Conservation (phyloP, 257 asterid species). For the Echites panduratus region DNA sequence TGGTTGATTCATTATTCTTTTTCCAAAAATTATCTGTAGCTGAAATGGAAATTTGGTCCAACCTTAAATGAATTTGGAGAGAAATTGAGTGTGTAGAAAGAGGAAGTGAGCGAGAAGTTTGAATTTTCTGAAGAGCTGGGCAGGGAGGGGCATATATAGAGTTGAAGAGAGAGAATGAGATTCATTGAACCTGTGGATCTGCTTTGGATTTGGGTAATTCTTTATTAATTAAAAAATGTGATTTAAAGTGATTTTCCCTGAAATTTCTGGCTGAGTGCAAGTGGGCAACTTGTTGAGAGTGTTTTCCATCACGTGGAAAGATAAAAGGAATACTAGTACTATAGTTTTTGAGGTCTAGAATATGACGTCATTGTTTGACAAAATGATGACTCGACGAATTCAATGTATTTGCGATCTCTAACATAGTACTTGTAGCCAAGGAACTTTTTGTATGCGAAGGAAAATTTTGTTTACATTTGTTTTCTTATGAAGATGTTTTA, state of each 20-base stretch:
- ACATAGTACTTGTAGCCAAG: too few species aligned
- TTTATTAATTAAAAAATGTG: conserved; percentile 2
- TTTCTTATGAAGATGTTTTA: too few species aligned
- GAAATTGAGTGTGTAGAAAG: neutral
- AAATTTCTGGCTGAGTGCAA: conserved; percentile 32
- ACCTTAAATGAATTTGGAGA: neutral
- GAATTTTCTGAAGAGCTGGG: conserved; percentile 17
- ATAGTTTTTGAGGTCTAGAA: neutral
- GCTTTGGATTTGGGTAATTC: neutral
- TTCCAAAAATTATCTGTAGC: neutral
- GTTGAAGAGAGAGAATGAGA: conserved; percentile 10
- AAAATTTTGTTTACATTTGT: too few species aligned
- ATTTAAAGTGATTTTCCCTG: conserved; percentile 23
- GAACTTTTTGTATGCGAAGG: too few species aligned
- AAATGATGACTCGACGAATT: neutral
- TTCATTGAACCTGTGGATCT: conserved; percentile 21
- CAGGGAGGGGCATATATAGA: conserved; percentile 28
- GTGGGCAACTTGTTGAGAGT: conserved; percentile 48
- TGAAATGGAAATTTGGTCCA: neutral
- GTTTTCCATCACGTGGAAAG: conserved; percentile 38
- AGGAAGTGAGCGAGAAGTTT: neutral
- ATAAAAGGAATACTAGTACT: neutral
- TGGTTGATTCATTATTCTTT: conserved; percentile 30
- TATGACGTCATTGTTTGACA: neutral
- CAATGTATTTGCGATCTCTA: neutral